Evolutionary conservation across 495 filamentous ascomycete genomes (phyloP), one percentile per base, ranked within the genome.

Genomic region (Sordaria brevicollis): DNA sequence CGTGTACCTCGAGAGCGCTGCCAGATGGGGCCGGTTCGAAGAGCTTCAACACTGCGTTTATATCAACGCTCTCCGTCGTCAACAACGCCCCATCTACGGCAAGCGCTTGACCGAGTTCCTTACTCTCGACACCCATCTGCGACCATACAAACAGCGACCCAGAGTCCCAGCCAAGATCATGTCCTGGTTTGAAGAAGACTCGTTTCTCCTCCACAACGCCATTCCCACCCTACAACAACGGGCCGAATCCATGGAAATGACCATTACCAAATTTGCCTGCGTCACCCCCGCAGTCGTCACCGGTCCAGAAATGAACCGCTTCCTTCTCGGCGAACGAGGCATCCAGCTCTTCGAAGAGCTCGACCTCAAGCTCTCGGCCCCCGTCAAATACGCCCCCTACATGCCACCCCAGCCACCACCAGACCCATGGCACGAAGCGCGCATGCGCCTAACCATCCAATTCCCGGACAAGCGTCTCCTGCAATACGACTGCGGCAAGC

Each of bases 401-500:
- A 82, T 88, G 68, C 86, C 84, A 10, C 80, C 83, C 15, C 83
- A 89, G 72, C 76, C 79, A 1, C 81, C 81, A 1, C 73, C 76
- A 5, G 94, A 99, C 77, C 91, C 93, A 3, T 97, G 93, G 85
- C 96, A 99, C 77, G 93, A 98, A 82, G 87, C 94, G 2, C 92
- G 93, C 62, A 92, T 97, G 86, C 91, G 93, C 21, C 84, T 95
- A 4, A 94, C 92, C 2, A 97, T 99, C 68, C 96, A 94, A 6
- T 99, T 99, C 77, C 96, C 96, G 0, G 96, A 99, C 77, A 97
- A 93, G 78, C 88, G 95, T 13, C 86, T 99, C 36, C 85, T 99
- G 3, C 94, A 98, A 76, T 99, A 97, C 74, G 96, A 99, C 80
- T 98, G 96, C 76, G 96, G 96, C 67, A 99, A 99, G 77, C 86